Percentiles rank a stretch among this genome's conserved stretches.
Conservation (phyloP, 2,329 filamentous ascomycete genomes). For the Lizonia empirigonia region DNA sequence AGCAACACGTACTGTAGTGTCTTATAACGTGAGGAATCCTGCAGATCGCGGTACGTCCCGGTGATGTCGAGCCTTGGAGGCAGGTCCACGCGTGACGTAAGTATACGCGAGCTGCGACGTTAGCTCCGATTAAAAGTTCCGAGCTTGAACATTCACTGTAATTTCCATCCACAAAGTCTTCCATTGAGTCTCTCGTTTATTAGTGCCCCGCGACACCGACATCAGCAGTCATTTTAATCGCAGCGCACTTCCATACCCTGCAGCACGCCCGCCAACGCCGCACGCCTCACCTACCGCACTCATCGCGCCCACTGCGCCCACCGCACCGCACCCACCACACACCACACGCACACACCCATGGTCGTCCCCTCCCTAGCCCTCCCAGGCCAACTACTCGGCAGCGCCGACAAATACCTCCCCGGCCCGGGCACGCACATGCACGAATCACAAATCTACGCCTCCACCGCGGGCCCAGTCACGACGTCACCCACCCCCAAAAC, state of each 20-base stretch:
- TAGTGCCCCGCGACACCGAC: no score
- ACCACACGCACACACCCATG: constrained; percentile 21
- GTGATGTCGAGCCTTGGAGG: background rate
- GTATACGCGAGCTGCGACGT: constrained; percentile 29
- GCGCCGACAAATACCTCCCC: constrained; percentile 68
- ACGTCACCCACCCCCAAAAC: constrained; percentile 58
- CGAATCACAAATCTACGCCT: constrained; percentile 76
- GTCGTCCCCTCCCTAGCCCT: constrained; percentile 63
- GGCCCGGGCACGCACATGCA: constrained; percentile 86
- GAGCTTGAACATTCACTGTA: constrained; percentile 1
- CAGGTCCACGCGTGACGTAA: constrained; percentile 25
- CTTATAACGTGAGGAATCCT: constrained; percentile 29
- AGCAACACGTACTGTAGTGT: constrained; percentile 38
- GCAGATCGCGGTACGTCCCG: constrained; percentile 8
- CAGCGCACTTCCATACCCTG: constrained; percentile 1
- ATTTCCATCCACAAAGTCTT: constrained; percentile 4
- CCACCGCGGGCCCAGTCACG: constrained; percentile 74
- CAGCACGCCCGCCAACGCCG: background rate
- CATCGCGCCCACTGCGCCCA: no score
- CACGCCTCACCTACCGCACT: no score
- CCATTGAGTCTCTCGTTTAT: no score
- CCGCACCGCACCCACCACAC: background rate
- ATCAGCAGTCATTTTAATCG: no score
- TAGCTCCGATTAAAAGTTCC: constrained; percentile 36
- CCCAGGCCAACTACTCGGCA: constrained; percentile 81